Conservation (phyloP, 108 stramenopile species). For the Stephanodiscus triporus region DNA sequence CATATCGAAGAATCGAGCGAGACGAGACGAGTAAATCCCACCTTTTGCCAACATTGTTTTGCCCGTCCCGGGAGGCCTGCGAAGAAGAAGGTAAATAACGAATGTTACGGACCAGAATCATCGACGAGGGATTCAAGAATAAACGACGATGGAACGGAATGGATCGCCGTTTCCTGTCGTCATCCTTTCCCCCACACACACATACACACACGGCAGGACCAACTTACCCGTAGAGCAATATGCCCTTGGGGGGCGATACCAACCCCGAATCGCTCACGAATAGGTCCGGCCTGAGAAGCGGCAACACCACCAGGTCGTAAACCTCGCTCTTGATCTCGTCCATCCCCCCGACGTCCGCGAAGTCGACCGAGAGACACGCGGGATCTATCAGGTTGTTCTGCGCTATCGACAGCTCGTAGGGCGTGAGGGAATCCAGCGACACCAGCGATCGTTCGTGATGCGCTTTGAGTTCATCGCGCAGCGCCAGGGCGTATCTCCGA, state of each 20-base stretch:
- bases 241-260: constrained; percentile 86
- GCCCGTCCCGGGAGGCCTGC: constrained; percentile 47
- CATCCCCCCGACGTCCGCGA: constrained; percentile 92
- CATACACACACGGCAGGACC: constrained; percentile 29
- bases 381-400: constrained; percentile 82
- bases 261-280: constrained; percentile 62
- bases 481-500: constrained; percentile 10
- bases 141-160: too few species aligned
- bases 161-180: not conserved
- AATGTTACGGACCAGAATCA: too few species aligned
- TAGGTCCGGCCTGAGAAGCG: constrained; percentile 88
- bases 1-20: not conserved
- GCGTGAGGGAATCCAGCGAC: constrained; percentile 10
- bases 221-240: constrained; percentile 92
- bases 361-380: constrained; percentile 56
- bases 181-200: constrained; percentile 18
- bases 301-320: constrained; percentile 91
- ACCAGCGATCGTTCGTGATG: constrained; percentile 37
- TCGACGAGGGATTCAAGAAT: too few species aligned
- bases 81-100: too few species aligned
- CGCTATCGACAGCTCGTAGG: constrained; percentile 85
- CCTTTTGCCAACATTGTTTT: constrained; percentile 98
- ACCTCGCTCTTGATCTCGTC: constrained; percentile 87
- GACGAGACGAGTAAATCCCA: constrained; percentile 23
- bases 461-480: constrained; percentile 18